phyloP scores from a whole-genome alignment of 2,329 filamentous ascomycete species.

The Aspergillus ibericus region DNA sequence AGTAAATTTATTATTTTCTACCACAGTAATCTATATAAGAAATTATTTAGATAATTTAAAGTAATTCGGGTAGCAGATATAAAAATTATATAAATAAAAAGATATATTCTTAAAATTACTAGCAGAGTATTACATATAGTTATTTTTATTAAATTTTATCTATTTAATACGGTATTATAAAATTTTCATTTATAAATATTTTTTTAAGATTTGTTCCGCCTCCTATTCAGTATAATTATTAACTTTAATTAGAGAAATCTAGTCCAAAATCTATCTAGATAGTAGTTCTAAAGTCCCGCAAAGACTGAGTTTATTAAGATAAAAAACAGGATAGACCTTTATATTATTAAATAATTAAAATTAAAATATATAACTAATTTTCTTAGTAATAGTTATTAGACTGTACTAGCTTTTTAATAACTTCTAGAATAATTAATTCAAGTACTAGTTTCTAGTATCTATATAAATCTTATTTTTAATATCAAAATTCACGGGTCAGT shows the following conservation, averaged over 20 bases:
- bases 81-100: no score
- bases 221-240: neutral
- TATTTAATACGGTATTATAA: neutral
- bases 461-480: neutral
- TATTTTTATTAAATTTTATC: neutral
- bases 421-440: neutral
- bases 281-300: no score
- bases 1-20: no score
- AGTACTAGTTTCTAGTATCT: neutral
- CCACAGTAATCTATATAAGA: no score
- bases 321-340: no score
- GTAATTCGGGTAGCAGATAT: no score
- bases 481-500: neutral
- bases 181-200: neutral
- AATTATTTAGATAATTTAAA: no score
- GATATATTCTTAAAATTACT: no score
- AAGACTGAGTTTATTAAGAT: no score
- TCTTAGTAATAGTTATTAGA: slow-evolving; percentile 2
- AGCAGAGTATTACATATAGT: no score
- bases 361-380: neutral
- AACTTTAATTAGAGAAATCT: neutral
- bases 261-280: no score
- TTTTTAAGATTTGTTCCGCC: neutral
- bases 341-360: no score
- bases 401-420: neutral